These are phyloP conservation scores for Aspergillus heteromorphus DNA, from an alignment of 495 filamentous ascomycete genomes.

Conservation along the genomic window DNA sequence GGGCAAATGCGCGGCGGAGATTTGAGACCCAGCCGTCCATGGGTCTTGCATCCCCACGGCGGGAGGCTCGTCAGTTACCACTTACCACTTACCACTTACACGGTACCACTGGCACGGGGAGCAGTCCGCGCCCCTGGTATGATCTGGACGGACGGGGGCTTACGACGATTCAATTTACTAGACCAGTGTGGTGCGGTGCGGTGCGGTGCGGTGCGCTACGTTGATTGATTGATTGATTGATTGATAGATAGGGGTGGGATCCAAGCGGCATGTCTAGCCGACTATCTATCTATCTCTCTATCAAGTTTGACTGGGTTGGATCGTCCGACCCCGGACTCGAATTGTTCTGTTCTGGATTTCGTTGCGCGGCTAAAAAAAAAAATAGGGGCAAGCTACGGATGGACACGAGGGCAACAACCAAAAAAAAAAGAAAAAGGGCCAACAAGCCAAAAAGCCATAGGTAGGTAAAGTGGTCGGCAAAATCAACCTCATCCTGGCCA, in stretches of 20 bases:
- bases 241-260: neutral
- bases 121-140: neutral
- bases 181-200: neutral
- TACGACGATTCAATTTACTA: slow-evolving; percentile 3
- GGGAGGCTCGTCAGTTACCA: neutral
- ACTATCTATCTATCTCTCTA: neutral
- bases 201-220: no score
- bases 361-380: neutral
- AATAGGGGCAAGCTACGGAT: neutral
- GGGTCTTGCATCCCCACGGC: neutral
- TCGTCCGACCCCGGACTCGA: neutral
- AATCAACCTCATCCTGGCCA: neutral
- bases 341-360: neutral
- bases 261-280: neutral
- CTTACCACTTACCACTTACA: no score
- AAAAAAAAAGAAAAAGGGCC: no score
- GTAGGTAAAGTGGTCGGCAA: neutral
- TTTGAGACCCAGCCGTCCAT: neutral
- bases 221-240: no score
- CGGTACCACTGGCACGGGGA: no score
- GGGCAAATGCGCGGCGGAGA: neutral
- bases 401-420: no score
- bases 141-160: neutral
- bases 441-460: no score
- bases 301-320: no score